A percentile compares a stretch with the other conserved stretches of the same genome.
Evolutionary conservation across 2,329 filamentous ascomycete species (phyloP).

Genomic region (Teratosphaeria viscida): DNA sequence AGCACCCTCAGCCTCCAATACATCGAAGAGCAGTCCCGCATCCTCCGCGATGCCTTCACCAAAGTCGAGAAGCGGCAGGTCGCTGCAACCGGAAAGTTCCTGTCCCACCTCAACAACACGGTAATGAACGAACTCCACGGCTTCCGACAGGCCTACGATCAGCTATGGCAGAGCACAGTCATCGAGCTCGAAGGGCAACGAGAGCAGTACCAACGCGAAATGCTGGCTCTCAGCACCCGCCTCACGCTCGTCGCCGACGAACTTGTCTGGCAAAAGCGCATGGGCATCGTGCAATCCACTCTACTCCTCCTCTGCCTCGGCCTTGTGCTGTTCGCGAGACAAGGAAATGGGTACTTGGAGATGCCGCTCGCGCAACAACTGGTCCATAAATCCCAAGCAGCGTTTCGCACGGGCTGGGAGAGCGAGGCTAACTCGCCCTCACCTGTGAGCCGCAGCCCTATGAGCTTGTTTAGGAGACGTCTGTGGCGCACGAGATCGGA

Average conservation of each 20-base stretch:
- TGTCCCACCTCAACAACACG: slow-evolving; percentile 76
- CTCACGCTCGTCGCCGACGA: slow-evolving; percentile 90
- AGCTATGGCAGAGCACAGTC: slow-evolving; percentile 92
- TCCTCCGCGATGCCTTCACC: slow-evolving; percentile 75
- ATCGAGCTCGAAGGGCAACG: slow-evolving; percentile 83
- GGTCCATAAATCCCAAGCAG: slow-evolving; percentile 24
- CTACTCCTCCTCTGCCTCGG: slow-evolving; percentile 78
- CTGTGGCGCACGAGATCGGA: slow-evolving; percentile 24
- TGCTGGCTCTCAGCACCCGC: slow-evolving; percentile 67
- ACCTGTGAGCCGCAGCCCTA: slow-evolving; percentile 19
- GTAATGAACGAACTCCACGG: slow-evolving; percentile 70
- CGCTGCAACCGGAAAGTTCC: slow-evolving; percentile 68
- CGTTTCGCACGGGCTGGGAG: slow-evolving; percentile 23
- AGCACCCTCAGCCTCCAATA: slow-evolving; percentile 88
- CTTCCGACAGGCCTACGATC: slow-evolving; percentile 80
- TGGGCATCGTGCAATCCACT: slow-evolving; percentile 84
- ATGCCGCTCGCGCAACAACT: slow-evolving; percentile 38
- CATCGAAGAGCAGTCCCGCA: slow-evolving; percentile 89
- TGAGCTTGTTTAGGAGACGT: slow-evolving; percentile 22
- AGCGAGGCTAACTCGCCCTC: slow-evolving; percentile 28
- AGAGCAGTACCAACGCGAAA: slow-evolving; percentile 71
- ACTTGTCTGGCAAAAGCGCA: slow-evolving; percentile 70
- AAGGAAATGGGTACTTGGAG: slow-evolving; percentile 25
- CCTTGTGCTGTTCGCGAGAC: slow-evolving; percentile 66
- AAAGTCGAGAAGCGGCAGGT: slow-evolving; percentile 82